Evolutionary conservation across 768 basidiomycete genomes (phyloP).

Genomic region (Macrolepiota dolichaula): DNA sequence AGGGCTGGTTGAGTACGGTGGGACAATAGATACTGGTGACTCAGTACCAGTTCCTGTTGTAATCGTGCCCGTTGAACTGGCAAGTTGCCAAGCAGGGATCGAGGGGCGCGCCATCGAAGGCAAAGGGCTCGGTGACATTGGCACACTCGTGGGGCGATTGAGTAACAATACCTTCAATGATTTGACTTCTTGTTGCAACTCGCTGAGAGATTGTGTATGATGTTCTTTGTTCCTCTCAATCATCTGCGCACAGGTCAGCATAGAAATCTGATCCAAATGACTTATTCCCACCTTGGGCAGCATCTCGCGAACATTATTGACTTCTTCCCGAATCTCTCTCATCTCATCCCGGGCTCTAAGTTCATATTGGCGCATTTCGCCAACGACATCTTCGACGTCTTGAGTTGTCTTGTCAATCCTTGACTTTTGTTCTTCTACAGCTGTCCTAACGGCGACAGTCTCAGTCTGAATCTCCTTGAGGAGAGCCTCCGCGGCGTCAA

Average conservation of each 20-base stretch:
- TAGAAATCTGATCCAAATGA: background rate
- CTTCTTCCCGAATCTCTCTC: conserved; percentile 87
- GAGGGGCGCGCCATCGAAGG: conserved; percentile 57
- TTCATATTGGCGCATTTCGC: conserved; percentile 77
- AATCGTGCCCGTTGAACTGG: conserved; percentile 24
- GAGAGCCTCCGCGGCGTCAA: conserved; percentile 82
- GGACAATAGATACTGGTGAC: conserved; percentile 16
- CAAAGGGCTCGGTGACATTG: conserved; percentile 50
- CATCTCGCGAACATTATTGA: conserved; percentile 87
- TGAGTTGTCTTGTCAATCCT: conserved; percentile 68
- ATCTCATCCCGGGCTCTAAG: conserved; percentile 80
- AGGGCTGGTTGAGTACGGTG: background rate
- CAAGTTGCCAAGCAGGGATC: conserved; percentile 92
- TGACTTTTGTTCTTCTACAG: conserved; percentile 74
- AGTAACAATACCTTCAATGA: conserved; percentile 89
- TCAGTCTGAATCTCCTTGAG: conserved; percentile 79
- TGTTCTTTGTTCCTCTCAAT: conserved; percentile 89
- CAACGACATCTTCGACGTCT: conserved; percentile 69
- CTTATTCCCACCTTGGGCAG: conserved; percentile 73
- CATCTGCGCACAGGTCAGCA: conserved; percentile 56
- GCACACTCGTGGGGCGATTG: conserved; percentile 55
- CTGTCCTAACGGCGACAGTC: conserved; percentile 65
- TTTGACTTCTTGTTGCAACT: conserved; percentile 91
- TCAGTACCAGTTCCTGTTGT: conserved; percentile 13
- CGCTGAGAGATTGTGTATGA: conserved; percentile 77